Evolutionary conservation across 371 early-diverging fungal genomes (phyloP).

Genomic region (Apophysomyces elegans): DNA sequence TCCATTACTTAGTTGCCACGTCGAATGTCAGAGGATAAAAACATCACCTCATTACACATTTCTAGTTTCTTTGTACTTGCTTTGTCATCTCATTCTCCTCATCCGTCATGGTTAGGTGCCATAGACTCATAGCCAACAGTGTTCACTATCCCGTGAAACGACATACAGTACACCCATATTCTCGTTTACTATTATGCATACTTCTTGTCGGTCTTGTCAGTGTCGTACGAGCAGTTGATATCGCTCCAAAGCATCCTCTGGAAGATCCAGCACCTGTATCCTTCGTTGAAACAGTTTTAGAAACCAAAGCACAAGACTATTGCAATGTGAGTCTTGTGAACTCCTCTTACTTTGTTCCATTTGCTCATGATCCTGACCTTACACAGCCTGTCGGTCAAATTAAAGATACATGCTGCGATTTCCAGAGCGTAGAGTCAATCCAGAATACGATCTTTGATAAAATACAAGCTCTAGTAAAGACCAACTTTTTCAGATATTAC

Average conservation of each 20-base stretch:
- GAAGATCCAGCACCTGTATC: conserved; percentile 38
- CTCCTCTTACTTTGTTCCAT: background rate
- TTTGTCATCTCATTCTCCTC: background rate
- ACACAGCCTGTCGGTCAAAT: conserved; percentile 73
- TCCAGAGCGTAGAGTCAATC: conserved; percentile 76
- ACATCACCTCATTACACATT: conserved; percentile 9
- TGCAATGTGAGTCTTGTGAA: conserved; percentile 41
- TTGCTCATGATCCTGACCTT: background rate
- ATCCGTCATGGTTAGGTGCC: background rate
- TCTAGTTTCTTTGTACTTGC: background rate
- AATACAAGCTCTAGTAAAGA: conserved; percentile 75
- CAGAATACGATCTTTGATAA: conserved; percentile 68
- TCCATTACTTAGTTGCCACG: background rate
- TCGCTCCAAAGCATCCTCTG: conserved; percentile 26
- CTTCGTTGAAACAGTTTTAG: conserved; percentile 41
- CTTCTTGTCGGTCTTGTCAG: background rate
- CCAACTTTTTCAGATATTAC: conserved; percentile 88
- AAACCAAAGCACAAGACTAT: conserved; percentile 34
- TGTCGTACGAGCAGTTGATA: conserved; percentile 4
- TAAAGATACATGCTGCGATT: conserved; percentile 85
- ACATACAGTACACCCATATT: background rate
- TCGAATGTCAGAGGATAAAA: background rate
- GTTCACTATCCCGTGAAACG: background rate
- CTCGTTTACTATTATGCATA: conserved; percentile 1
- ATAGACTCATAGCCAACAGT: background rate